Percentiles rank a stretch among this genome's conserved stretches.
These are phyloP conservation scores for Cordyceps cateniannulata DNA, from an alignment of 2,329 filamentous ascomycete species.

Conservation along the genomic window DNA sequence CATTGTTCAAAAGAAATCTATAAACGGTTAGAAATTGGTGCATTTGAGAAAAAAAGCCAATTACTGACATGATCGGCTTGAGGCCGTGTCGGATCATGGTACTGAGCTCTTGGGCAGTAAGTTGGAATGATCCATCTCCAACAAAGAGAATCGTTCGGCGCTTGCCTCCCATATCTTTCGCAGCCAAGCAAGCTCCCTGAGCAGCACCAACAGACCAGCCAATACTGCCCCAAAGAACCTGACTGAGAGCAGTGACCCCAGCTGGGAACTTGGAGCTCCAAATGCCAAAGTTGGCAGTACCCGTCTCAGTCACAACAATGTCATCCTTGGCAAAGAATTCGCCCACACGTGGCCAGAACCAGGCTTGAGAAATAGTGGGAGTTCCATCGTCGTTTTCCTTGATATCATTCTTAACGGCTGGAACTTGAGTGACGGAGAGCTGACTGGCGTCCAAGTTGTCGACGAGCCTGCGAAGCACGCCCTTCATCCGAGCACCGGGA, in stretches of 20 bases:
- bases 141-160: conserved; percentile 75
- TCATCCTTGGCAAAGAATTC: conserved; percentile 67
- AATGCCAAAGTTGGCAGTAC: conserved; percentile 82
- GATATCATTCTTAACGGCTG: conserved; percentile 47
- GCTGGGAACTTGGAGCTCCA: conserved; percentile 76
- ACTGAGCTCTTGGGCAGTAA: conserved; percentile 77
- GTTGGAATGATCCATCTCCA: conserved; percentile 82
- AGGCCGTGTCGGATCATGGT: conserved; percentile 74
- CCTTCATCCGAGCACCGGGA: conserved; percentile 69
- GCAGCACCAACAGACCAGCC: conserved; percentile 54
- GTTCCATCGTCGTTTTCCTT: conserved; percentile 32
- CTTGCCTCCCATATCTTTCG: conserved; percentile 53
- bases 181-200: conserved; percentile 65
- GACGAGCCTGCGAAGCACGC: conserved; percentile 67
- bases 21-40: background rate
- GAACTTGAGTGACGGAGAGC: conserved; percentile 49
- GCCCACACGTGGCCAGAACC: conserved; percentile 72
- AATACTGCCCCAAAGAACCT: conserved; percentile 67
- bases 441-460: conserved; percentile 49
- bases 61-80: conserved; percentile 69
- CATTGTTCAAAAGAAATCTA: conserved; percentile 73
- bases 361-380: conserved; percentile 57
- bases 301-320: conserved; percentile 79
- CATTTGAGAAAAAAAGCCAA: background rate
- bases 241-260: conserved; percentile 72